Evolutionary conservation across 257 asterid species (phyloP), one percentile per base, ranked within the genome.

Genomic region (Leonotis leonurus): DNA sequence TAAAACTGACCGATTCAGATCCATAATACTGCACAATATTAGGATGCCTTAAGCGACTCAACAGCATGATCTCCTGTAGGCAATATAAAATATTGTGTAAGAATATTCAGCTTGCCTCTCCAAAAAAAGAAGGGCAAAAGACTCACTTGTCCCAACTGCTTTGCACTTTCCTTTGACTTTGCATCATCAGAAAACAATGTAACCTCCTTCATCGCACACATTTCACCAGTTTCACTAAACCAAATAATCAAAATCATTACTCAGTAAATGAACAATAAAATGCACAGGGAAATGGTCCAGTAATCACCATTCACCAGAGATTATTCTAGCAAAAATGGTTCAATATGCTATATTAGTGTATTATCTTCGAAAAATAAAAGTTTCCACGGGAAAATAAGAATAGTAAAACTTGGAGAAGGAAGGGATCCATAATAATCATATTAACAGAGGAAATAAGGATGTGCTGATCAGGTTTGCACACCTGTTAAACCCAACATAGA

Each of bases 151-250:
- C 85, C 90, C 79, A 90, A 85, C 73, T 90, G 97, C 85, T 87
- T 87, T 30, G 95, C 96, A 65, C 97, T 90, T 85, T 90, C 97
- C 79, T 87, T 90, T 7, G 97, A 87, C 77, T 87, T 90, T 25
- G 96, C 87, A 76, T 90, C 96, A 78, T 90, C 97, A 52, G 96
- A 75, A 70, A 90, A 85, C 64, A 90, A 80, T 8, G 97, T 87
- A 53, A 90, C 97, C 89, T 90, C 97, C 82, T 90, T 90, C 97
- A 90, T 90, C 18, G 97, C 97, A 79, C 97, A 90, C 96, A 87
- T 90, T 77, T 90, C 95, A 13, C 97, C 97, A 12, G 93, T 90
- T 65, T 85, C 97, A 79, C 97, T 90, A 73, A 60, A 68, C 71
- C 25, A 71, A 77, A 59, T 22, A 63, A 65, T 10, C 60, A 65